Percentiles rank a stretch among this genome's conserved stretches.
These are phyloP conservation scores for Hawksworthiomyces lignivorus DNA, from an alignment of 2,329 filamentous ascomycete species.

Conservation along the genomic window DNA sequence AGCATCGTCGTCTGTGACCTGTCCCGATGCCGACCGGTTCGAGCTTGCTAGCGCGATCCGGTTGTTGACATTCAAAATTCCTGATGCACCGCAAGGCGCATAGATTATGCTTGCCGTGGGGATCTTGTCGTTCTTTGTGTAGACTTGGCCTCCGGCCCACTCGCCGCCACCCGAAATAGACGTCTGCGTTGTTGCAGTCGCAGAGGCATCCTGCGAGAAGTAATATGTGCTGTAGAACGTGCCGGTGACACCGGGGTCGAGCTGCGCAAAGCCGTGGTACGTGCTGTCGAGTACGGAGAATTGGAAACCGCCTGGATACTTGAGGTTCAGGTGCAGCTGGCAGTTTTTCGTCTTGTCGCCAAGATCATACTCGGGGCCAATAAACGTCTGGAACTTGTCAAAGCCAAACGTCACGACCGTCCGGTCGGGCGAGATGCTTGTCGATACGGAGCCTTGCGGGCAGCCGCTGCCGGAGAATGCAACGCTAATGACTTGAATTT, in stretches of 20 bases:
- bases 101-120: conserved; percentile 37
- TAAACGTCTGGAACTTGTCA: conserved; percentile 39
- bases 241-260: conserved; percentile 36
- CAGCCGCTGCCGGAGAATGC: conserved; percentile 37
- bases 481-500: conserved; percentile 33
- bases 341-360: conserved; percentile 38
- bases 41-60: conserved; percentile 33
- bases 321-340: conserved; percentile 37
- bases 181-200: conserved; percentile 36
- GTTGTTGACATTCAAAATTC: conserved; percentile 42
- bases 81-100: conserved; percentile 36
- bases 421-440: conserved; percentile 33
- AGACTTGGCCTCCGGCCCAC: conserved; percentile 36
- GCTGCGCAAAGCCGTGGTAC: conserved; percentile 41
- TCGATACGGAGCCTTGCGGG: conserved; percentile 35
- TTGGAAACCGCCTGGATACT: conserved; percentile 40
- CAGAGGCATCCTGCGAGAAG: conserved; percentile 36
- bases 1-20: conserved; percentile 37
- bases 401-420: conserved; percentile 41
- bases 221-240: conserved; percentile 40
- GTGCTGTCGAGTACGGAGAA: conserved; percentile 38
- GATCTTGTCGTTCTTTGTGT: conserved; percentile 37
- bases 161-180: conserved; percentile 33
- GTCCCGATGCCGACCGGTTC: conserved; percentile 28
- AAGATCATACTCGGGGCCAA: conserved; percentile 30